Evolutionary conservation across 768 basidiomycete genomes (phyloP).

Genomic region (Boletus bicolor): DNA sequence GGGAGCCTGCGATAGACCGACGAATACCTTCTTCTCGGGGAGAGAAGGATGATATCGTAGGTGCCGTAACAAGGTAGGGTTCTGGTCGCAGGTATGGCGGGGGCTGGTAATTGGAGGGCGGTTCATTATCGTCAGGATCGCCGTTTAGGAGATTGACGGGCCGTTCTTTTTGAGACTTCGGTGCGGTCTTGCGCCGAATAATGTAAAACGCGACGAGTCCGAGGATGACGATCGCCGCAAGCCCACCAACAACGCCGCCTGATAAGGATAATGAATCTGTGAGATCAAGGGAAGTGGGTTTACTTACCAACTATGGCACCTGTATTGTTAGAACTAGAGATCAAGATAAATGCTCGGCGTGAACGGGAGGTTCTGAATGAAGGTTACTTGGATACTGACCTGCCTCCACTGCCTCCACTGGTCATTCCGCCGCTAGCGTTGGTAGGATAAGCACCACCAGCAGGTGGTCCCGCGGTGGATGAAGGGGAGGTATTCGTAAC

Average conservation of each 20-base stretch:
- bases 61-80: constrained; percentile 69
- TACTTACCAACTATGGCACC: constrained; percentile 51
- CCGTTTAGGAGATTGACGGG: constrained; percentile 65
- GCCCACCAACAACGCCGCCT: constrained; percentile 58
- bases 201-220: constrained; percentile 46
- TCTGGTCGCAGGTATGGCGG: constrained; percentile 75
- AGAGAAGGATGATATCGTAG: constrained; percentile 44
- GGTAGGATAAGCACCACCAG: constrained; percentile 71
- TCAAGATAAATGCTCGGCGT: not conserved
- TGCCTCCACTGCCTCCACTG: constrained; percentile 23
- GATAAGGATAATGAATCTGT: constrained; percentile 6
- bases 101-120: constrained; percentile 42
- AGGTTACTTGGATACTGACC: constrained; percentile 18
- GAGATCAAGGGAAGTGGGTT: not conserved
- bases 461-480: constrained; percentile 73
- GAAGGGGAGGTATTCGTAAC: constrained; percentile 61
- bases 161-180: constrained; percentile 46
- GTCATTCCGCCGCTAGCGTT: constrained; percentile 39
- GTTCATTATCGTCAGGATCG: constrained; percentile 50
- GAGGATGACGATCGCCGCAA: constrained; percentile 45
- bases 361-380: not conserved
- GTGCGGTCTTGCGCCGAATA: constrained; percentile 44
- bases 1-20: constrained; percentile 19
- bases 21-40: constrained; percentile 29
- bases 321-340: constrained; percentile 34